Base-by-base conservation (phyloP, 345 rosid genomes). In the Populus davidiana region DNA sequence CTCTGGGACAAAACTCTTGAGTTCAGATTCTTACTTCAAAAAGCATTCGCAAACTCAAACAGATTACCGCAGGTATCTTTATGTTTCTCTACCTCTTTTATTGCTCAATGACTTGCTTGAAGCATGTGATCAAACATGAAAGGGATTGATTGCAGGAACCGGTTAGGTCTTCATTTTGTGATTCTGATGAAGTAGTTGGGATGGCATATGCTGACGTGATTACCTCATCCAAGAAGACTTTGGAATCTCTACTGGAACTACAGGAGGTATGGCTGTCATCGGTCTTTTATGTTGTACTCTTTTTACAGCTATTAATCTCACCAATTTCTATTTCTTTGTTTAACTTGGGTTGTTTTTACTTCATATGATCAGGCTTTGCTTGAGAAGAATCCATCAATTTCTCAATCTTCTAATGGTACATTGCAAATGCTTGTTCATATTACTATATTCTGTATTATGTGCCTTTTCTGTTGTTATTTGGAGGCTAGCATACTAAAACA, bases 1-100 rank as follows among this genome's bases (percentile, higher is more conserved):
- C 85, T 93, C 6, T 96, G 98, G 98, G 94, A 96, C 79, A 92
- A 85, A 83, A 84, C 89, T 63, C 90, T 93, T 70, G 96, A 92
- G 78, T 71, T 93, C 59, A 89, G 99, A 85, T 88, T 92, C 85
- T 88, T 92, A 82, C 94, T 96, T 82, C 98, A 96, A 80, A 93
- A 93, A 84, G 73, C 92, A 77, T 93, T 92, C 84, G 84, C 89
- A 66, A 81, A 79, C 77, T 90, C 98, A 76, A 96, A 96, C 81
- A 91, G 89, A 79, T 81, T 96, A 66, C 98, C 98, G 16, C 90
- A 69, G 93, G 99, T 93, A 72, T 72, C 81, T 75, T 21, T 65
- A 10, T 8, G 49, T 39, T 76, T 29, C 67, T 44, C 65, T 1
- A 33, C 35, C 7, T 78, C 20, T 47, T 6, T 33, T 35, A 59